Evolutionary conservation across 2,329 filamentous ascomycete genomes (phyloP).

Genomic region (Fusarium tanahbumbuense): DNA sequence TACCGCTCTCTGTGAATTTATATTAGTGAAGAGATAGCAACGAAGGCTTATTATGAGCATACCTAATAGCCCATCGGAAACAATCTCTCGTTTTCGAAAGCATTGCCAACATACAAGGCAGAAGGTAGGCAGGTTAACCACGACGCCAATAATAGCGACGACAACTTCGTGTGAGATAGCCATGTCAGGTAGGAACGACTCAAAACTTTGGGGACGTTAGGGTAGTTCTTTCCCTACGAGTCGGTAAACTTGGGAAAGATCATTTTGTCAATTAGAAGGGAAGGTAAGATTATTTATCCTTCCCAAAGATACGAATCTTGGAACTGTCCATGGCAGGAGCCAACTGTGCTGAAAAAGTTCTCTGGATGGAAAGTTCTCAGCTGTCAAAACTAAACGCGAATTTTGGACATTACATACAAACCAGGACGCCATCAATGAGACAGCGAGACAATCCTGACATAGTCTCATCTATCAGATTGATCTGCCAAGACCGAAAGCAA

Average conservation of each 20-base stretch:
- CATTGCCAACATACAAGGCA: conserved; percentile 13
- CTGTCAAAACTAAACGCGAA: background rate
- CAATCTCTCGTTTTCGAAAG: background rate
- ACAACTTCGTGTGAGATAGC: background rate
- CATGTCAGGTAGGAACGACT: background rate
- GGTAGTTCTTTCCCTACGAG: background rate
- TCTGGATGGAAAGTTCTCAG: fast-evolving
- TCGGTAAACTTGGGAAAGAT: background rate
- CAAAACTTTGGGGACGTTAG: background rate
- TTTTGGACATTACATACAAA: background rate
- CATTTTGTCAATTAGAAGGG: background rate
- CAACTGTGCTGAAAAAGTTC: background rate
- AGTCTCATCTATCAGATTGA: no score
- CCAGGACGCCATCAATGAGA: fast-evolving
- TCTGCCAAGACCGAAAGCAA: no score
- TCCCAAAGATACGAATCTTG: background rate
- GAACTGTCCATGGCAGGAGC: background rate
- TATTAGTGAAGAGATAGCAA: background rate
- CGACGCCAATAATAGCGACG: conserved; percentile 1
- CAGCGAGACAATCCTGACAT: no score
- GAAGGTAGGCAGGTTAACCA: conserved; percentile 19
- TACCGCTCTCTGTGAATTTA: background rate
- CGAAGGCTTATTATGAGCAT: background rate
- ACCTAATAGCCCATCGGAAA: background rate
- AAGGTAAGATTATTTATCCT: background rate